Percentiles rank a stretch among this genome's conserved stretches.
These are phyloP conservation scores for Xylariales sp. DNA, from an alignment of 2,329 filamentous ascomycete species.

Conservation along the genomic window DNA sequence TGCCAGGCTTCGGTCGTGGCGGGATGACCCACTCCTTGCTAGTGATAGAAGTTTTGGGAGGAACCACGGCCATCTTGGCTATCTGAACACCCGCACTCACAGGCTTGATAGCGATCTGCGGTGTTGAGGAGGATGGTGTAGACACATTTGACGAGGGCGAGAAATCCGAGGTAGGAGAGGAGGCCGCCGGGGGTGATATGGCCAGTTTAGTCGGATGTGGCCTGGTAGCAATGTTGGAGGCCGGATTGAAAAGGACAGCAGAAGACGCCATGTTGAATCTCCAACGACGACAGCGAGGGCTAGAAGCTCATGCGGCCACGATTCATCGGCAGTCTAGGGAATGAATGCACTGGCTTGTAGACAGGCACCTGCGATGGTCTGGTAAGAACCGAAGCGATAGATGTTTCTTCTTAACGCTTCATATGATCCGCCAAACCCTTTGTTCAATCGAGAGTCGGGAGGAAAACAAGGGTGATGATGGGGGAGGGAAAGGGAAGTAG, in stretches of 20 bases:
- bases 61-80: conserved; percentile 59
- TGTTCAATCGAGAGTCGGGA: neutral
- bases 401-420: conserved; percentile 1
- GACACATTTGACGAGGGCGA: conserved; percentile 47
- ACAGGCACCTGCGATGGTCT: neutral
- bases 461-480: neutral
- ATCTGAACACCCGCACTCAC: conserved; percentile 33
- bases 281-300: neutral
- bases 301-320: conserved; percentile 4
- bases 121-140: conserved; percentile 43
- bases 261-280: conserved; percentile 44
- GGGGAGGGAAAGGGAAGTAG: neutral
- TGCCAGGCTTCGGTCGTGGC: conserved; percentile 86
- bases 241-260: conserved; percentile 34
- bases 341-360: neutral
- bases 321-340: conserved; percentile 9
- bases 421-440: neutral
- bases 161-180: conserved; percentile 46
- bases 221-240: conserved; percentile 38
- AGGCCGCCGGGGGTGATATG: conserved; percentile 47
- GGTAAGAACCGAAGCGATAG: neutral
- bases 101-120: conserved; percentile 48
- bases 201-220: conserved; percentile 46
- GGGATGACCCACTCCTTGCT: conserved; percentile 89
- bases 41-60: conserved; percentile 71